Conservation (phyloP, 2,329 filamentous ascomycete species). For the Ophiostoma perfectum region DNA sequence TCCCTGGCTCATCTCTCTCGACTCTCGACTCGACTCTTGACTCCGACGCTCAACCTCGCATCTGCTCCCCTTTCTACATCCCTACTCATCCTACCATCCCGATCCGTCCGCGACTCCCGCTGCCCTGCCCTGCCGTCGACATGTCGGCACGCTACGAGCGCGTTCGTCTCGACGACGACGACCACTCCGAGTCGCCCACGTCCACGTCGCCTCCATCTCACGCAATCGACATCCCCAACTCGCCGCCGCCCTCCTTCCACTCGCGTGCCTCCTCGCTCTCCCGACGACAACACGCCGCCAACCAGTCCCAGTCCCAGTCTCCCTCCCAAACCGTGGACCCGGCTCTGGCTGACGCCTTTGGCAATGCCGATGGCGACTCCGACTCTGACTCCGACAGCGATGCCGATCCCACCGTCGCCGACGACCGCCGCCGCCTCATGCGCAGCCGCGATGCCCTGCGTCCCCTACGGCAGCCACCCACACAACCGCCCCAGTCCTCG, state of each 20-base stretch:
- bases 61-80: not conserved
- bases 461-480: constrained; percentile 22
- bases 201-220: constrained; percentile 44
- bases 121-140: constrained; percentile 17
- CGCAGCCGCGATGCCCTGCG: constrained; percentile 47
- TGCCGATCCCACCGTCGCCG: constrained; percentile 69
- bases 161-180: constrained; percentile 38
- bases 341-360: constrained; percentile 89
- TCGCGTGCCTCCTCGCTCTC: constrained; percentile 67
- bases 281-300: not conserved
- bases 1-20: not conserved
- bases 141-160: constrained; percentile 56
- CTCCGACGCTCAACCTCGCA: not conserved
- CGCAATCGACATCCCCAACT: constrained; percentile 46
- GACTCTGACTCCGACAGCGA: constrained; percentile 83
- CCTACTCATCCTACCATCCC: not conserved
- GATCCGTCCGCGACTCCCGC: not conserved
- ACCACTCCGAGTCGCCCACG: constrained; percentile 54
- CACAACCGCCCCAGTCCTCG: constrained; percentile 26
- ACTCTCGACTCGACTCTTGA: not conserved
- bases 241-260: constrained; percentile 77
- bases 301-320: not conserved
- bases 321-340: constrained; percentile 52
- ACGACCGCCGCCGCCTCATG: constrained; percentile 83
- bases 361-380: constrained; percentile 54